Evolutionary conservation across 108 stramenopile genomes (phyloP).

Genomic region (Parietichytrium sp.): DNA sequence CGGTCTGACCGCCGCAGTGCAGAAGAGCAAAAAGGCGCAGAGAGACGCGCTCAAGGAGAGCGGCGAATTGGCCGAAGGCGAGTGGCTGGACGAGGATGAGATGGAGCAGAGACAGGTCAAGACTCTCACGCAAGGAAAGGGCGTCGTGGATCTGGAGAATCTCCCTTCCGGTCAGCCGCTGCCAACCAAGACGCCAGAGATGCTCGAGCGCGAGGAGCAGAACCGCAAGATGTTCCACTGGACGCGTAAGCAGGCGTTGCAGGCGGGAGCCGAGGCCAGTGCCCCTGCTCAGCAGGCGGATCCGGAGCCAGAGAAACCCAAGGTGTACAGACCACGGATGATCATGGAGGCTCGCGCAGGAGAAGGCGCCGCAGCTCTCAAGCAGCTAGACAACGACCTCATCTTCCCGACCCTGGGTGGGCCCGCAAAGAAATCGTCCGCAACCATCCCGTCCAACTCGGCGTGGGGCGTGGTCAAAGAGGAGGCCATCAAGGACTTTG

Average conservation of each 20-base stretch:
- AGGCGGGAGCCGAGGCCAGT: neutral
- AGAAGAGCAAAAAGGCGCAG: neutral
- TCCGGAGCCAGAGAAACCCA: constrained; percentile 20
- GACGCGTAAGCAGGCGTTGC: neutral
- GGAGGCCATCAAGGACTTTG: neutral
- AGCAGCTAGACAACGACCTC: constrained; percentile 33
- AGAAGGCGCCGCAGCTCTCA: constrained; percentile 24
- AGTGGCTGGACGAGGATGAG: constrained; percentile 17
- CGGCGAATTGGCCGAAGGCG: neutral
- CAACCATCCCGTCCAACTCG: too few relatives aligned
- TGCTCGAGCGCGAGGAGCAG: constrained; percentile 24
- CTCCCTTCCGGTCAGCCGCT: neutral
- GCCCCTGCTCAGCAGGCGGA: neutral
- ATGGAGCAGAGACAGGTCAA: too few relatives aligned
- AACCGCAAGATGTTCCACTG: constrained; percentile 11
- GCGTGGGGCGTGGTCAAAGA: constrained; percentile 19
- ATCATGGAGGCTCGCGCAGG: neutral
- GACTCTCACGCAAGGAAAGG: neutral
- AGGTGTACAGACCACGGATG: constrained; percentile 5
- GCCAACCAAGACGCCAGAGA: neutral
- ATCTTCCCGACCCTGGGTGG: constrained; percentile 1
- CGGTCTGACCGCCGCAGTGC: constrained; percentile 33
- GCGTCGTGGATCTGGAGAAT: neutral
- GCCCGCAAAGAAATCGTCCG: neutral
- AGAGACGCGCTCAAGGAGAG: neutral